These are phyloP conservation scores for Hamiltosporidium magnivora DNA, from an alignment of 371 early-diverging fungal species.

Conservation along the genomic window DNA sequence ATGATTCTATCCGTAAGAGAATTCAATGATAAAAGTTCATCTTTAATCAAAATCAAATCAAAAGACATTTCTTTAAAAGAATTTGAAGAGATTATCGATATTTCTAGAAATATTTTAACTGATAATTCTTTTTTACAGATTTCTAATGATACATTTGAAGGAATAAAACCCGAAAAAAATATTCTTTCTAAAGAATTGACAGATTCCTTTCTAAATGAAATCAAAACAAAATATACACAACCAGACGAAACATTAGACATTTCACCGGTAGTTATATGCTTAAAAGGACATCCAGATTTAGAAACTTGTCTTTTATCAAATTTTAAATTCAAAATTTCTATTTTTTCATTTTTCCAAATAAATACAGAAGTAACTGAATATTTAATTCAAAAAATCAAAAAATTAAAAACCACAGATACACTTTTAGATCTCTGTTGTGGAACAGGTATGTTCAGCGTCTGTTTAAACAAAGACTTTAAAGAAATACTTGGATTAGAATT, in stretches of 20 bases:
- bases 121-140: too few relatives aligned
- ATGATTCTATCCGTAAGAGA: neutral
- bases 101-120: too few relatives aligned
- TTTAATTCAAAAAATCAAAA: neutral
- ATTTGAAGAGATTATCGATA: too few relatives aligned
- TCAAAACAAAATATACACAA: neutral
- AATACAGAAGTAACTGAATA: neutral
- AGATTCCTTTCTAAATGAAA: neutral
- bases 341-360: slow-evolving; percentile 10
- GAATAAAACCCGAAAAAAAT: neutral
- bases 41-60: neutral
- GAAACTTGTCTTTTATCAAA: neutral
- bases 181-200: neutral
- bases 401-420: too few relatives aligned
- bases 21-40: neutral
- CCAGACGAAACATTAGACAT: neutral
- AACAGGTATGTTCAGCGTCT: slow-evolving; percentile 2
- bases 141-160: neutral
- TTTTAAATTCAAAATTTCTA: slow-evolving; percentile 5
- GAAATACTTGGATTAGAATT: slow-evolving; percentile 5
- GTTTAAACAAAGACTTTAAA: slow-evolving; percentile 2
- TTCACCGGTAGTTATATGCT: neutral
- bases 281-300: neutral
- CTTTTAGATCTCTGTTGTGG: slow-evolving; percentile 13
- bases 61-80: neutral